Base-by-base conservation (phyloP, 1,284 basidiomycete species). In the Irpex sp. region DNA sequence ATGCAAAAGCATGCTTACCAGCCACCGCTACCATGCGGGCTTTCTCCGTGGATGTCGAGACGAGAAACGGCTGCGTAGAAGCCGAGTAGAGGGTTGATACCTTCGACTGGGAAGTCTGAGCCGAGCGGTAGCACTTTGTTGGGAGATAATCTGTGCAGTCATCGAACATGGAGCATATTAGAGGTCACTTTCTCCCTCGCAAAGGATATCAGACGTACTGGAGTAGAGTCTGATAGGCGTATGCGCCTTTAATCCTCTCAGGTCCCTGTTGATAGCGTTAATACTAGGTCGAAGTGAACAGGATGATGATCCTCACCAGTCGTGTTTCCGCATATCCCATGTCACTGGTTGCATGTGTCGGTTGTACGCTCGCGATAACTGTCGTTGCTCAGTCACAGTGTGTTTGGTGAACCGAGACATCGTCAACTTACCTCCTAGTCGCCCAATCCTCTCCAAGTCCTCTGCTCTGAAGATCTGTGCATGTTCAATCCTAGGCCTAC, bases 361-460 rank as follows among this genome's bases (percentile, higher is more conserved):
- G 95, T 71, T 98, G 96, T 26, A 96, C 93, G 67, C 94, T 96
- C 1, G 92, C 84, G 68, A 97, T 93, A 15, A 97, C 92, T 94
- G 56, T 50, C 33, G 9, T 9, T 60, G 56, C n/a, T 13, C 46
- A 31, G 47, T 36, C 33, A 50, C 61, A 57, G 61, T n/a, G 56
- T 46, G 7, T n/a, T 47, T 21, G 15, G n/a, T 2, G 57, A n/a
- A 31, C 6, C 5, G 4, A 35, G 0, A 19, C 60, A 49, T 57
- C 9, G 11, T 7, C 8, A 9, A 73, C 84, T 49, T 62, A 89
- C 93, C 86, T 69, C 92, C 92, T 8, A 97, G 79, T 53, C 76
- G 77, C 17, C 88, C 91, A 21, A 88, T 81, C 11, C 94, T 82
- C 62, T 82, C 70, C 9, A 97, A 70, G 72, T 97, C 95, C 1